Conservation (phyloP, 192 early-diverging fungal genomes). For the Entomortierella chlamydospora region DNA sequence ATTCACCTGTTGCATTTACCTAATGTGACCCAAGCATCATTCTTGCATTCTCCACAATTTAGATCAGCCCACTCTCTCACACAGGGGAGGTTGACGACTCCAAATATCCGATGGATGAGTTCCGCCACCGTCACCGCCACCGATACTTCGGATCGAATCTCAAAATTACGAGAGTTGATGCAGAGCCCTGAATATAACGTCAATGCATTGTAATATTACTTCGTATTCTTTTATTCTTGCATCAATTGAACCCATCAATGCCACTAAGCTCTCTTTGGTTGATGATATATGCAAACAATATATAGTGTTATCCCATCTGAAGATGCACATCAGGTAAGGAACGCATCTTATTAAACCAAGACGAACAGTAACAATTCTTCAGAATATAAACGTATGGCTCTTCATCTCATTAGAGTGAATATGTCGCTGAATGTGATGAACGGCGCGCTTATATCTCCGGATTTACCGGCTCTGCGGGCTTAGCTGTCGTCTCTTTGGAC, state of each 20-base stretch:
- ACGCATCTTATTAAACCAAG: background rate
- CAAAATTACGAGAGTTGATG: slow-evolving; percentile 33
- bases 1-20: background rate
- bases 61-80: background rate
- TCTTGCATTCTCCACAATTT: background rate
- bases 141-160: slow-evolving; percentile 19
- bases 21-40: background rate
- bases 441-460: slow-evolving; percentile 93
- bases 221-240: background rate
- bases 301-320: slow-evolving; percentile 90
- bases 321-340: slow-evolving; percentile 90
- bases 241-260: background rate
- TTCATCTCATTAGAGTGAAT: slow-evolving; percentile 86
- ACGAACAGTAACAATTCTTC: background rate
- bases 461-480: slow-evolving; percentile 94
- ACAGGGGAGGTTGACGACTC: background rate
- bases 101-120: slow-evolving; percentile 4
- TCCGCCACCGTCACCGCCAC: slow-evolving; percentile 12
- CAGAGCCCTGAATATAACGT: slow-evolving; percentile 25
- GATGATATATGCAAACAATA: too few relatives aligned
- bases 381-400: background rate
- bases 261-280: too few relatives aligned
- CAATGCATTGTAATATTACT: slow-evolving; percentile 35
- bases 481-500: slow-evolving; percentile 84
- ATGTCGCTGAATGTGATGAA: slow-evolving; percentile 90